Conservation (phyloP, 768 basidiomycete genomes). For the Leccinum incarnatum region DNA sequence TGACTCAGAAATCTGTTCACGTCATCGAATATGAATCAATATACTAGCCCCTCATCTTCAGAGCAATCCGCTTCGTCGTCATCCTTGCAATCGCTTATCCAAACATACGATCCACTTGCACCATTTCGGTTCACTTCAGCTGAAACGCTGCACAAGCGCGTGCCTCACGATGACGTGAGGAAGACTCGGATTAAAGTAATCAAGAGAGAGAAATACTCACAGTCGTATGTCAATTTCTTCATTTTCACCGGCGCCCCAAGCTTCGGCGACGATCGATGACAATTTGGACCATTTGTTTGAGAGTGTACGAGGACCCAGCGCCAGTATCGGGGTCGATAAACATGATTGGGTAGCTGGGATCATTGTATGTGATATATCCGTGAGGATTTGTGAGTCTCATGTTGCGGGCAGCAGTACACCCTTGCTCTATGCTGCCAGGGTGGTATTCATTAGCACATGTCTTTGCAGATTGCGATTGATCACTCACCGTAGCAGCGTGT, state of each 20-base stretch:
- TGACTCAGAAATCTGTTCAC: background rate
- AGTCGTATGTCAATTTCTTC: too few relatives aligned
- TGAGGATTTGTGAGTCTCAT: background rate
- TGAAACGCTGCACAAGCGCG: background rate
- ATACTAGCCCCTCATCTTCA: background rate
- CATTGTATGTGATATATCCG: background rate
- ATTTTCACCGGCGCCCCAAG: background rate
- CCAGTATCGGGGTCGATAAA: background rate
- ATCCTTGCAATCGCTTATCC: background rate
- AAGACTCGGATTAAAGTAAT: background rate
- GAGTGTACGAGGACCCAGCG: background rate
- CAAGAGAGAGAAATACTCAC: background rate
- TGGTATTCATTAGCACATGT: background rate
- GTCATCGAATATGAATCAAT: background rate
- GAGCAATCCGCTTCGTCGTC: background rate
- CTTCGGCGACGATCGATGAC: background rate
- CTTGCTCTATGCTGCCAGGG: background rate
- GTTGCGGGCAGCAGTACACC: background rate
- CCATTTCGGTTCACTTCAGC: background rate
- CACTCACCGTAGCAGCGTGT: background rate
- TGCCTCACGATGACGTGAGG: background rate
- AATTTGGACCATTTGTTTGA: fast-evolving
- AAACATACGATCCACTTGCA: background rate
- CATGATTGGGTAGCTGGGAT: background rate
- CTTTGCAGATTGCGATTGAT: background rate